phyloP scores from a whole-genome alignment of 352 stramenopile genomes.

The Globisporangium nagaii region DNA sequence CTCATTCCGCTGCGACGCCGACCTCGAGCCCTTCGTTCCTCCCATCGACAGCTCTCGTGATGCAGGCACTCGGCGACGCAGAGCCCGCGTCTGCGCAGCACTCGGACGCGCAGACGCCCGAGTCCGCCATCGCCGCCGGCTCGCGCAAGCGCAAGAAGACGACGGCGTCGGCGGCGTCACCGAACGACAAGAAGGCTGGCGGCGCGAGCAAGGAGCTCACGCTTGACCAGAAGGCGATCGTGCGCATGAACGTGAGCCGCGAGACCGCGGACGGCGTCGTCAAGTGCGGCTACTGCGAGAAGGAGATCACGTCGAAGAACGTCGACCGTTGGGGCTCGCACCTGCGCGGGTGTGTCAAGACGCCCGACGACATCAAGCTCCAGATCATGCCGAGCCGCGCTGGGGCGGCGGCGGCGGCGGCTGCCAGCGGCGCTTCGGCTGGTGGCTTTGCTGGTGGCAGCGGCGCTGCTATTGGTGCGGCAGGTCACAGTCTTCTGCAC shows the following conservation, averaged over 20 bases:
- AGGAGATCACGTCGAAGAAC: constrained; percentile 82
- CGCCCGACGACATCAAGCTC: constrained; percentile 66
- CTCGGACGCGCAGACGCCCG: no score
- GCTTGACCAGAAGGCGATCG: constrained; percentile 62
- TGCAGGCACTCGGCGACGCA: no score
- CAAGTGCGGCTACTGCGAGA: constrained; percentile 82
- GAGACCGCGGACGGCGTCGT: constrained; percentile 48
- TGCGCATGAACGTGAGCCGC: constrained; percentile 72
- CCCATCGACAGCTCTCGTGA: no score
- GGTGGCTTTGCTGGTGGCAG: no score
- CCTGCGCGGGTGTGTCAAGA: constrained; percentile 69
- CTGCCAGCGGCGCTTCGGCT: neutral
- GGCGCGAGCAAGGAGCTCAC: constrained; percentile 50
- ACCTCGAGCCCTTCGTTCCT: no score
- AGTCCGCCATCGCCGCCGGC: no score
- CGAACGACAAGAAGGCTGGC: constrained; percentile 18
- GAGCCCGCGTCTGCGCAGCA: no score
- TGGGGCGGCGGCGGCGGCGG: neutral
- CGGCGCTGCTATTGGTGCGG: neutral
- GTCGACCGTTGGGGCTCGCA: constrained; percentile 81
- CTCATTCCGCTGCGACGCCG: no score
- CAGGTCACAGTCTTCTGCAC: neutral
- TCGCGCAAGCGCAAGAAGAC: constrained; percentile 8
- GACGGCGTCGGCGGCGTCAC: neutral
- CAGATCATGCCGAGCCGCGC: constrained; percentile 64